A percentile compares a stretch with the other conserved stretches of the same genome.
phyloP scores from a whole-genome alignment of 306 rosid genomes.

The Ormosia semicastrata region DNA sequence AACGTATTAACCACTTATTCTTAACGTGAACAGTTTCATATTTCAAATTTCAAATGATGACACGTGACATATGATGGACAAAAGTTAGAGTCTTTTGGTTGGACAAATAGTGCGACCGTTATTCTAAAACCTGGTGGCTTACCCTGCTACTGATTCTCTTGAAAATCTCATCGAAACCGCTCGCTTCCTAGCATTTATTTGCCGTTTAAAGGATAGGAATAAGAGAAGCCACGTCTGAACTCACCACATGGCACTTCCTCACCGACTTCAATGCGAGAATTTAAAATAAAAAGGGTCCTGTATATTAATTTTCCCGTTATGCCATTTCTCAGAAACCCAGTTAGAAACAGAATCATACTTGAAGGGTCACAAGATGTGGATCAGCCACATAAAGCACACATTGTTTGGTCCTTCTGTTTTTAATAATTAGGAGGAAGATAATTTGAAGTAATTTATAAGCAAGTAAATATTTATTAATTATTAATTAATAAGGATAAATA shows the following conservation, averaged over 20 bases:
- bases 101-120: too few species aligned
- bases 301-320: neutral
- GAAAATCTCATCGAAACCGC: slow-evolving; percentile 42
- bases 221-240: slow-evolving; percentile 76
- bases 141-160: slow-evolving; percentile 54
- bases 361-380: neutral
- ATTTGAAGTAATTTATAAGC: too few species aligned
- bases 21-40: too few species aligned
- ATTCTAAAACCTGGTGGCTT: slow-evolving; percentile 29
- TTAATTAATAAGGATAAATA: too few species aligned
- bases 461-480: too few species aligned
- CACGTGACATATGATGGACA: too few species aligned
- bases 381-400: neutral
- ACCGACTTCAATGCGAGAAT: slow-evolving; percentile 41
- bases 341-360: neutral
- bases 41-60: too few species aligned
- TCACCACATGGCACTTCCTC: slow-evolving; percentile 72
- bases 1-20: too few species aligned
- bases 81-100: too few species aligned
- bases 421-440: too few species aligned
- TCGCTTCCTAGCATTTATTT: slow-evolving; percentile 27
- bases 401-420: neutral
- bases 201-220: slow-evolving; percentile 44
- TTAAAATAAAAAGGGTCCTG: neutral
- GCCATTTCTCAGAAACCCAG: neutral